These are phyloP conservation scores for Lasiodiplodia citricola DNA, from an alignment of 2,329 filamentous ascomycete species.

Conservation along the genomic window DNA sequence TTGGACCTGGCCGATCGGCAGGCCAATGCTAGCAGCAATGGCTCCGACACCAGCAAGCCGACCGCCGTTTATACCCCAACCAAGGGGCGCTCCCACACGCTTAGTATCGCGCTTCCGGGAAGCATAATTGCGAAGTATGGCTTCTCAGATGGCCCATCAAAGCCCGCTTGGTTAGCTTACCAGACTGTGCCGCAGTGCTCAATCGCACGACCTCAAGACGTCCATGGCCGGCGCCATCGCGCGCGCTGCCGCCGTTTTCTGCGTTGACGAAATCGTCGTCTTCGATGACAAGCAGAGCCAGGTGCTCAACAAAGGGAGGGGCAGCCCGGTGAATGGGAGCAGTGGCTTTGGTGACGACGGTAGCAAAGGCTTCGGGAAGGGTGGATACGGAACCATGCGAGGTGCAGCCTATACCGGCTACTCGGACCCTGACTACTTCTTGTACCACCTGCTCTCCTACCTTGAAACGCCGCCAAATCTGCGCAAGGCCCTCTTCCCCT, in stretches of 20 bases:
- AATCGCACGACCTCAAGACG: constrained; percentile 77
- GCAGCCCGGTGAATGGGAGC: constrained; percentile 27
- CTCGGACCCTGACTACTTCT: constrained; percentile 75
- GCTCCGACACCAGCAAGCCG: constrained; percentile 66
- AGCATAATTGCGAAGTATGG: constrained; percentile 76
- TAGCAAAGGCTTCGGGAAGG: constrained; percentile 33
- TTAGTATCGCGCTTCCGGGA: constrained; percentile 78
- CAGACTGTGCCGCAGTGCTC: constrained; percentile 57
- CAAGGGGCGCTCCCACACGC: constrained; percentile 70
- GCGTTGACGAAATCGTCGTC: constrained; percentile 81
- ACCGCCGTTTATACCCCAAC: constrained; percentile 71
- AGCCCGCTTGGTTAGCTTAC: constrained; percentile 40
- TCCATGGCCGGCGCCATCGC: constrained; percentile 76
- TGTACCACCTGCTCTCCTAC: constrained; percentile 78
- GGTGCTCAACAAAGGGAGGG: constrained; percentile 27
- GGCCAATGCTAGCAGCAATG: constrained; percentile 18
- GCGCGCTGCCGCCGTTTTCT: constrained; percentile 81
- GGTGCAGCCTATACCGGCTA: constrained; percentile 36
- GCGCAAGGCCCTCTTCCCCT: constrained; percentile 73
- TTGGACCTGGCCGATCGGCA: constrained; percentile 28
- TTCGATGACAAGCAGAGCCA: constrained; percentile 71
- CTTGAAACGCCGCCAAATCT: constrained; percentile 86
- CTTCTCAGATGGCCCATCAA: background rate
- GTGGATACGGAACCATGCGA: constrained; percentile 42
- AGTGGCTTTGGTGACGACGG: constrained; percentile 49